Conservation (phyloP, 2,329 filamentous ascomycete species). For the Chrysoporthe austroafricana region DNA sequence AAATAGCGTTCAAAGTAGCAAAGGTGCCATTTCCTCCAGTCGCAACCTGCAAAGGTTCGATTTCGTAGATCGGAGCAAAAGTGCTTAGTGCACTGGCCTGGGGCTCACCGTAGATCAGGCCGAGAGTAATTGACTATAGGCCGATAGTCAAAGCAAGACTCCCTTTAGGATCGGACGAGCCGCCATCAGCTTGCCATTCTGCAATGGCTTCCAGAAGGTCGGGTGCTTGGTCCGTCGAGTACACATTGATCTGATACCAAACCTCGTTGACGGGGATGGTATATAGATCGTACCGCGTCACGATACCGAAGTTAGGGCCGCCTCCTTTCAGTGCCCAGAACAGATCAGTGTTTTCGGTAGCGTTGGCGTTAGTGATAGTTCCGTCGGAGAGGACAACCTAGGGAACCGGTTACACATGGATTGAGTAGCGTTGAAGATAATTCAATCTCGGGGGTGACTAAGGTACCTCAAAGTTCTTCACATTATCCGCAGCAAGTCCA, state of each 20-base stretch:
- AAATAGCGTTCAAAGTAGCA: too few relatives aligned
- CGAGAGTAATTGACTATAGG: conserved; percentile 29
- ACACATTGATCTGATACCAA: conserved; percentile 33
- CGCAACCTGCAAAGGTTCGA: too few relatives aligned
- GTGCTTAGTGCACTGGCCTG: conserved; percentile 23
- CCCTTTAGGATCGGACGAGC: conserved; percentile 30
- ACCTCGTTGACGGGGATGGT: conserved; percentile 33
- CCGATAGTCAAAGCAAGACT: conserved; percentile 30
- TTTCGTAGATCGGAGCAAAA: too few relatives aligned
- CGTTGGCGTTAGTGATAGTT: conserved; percentile 32
- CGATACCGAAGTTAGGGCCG: conserved; percentile 32
- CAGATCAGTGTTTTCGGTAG: conserved; percentile 33
- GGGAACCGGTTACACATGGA: too few relatives aligned
- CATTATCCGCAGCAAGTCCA: conserved; percentile 8
- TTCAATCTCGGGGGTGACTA: too few relatives aligned
- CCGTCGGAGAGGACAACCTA: conserved; percentile 34
- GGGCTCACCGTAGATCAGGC: conserved; percentile 32
- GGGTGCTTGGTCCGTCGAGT: conserved; percentile 30
- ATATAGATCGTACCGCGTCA: conserved; percentile 18
- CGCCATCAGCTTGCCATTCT: too few relatives aligned
- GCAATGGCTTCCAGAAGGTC: too few relatives aligned
- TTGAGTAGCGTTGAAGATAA: too few relatives aligned
- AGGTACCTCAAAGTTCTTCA: background rate
- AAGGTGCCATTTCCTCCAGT: too few relatives aligned
- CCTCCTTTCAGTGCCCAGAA: conserved; percentile 36